A percentile compares a stretch with the other conserved stretches of the same genome.
Conservation (phyloP, 768 basidiomycete species). For the Lepiota brunneoincarnata region DNA sequence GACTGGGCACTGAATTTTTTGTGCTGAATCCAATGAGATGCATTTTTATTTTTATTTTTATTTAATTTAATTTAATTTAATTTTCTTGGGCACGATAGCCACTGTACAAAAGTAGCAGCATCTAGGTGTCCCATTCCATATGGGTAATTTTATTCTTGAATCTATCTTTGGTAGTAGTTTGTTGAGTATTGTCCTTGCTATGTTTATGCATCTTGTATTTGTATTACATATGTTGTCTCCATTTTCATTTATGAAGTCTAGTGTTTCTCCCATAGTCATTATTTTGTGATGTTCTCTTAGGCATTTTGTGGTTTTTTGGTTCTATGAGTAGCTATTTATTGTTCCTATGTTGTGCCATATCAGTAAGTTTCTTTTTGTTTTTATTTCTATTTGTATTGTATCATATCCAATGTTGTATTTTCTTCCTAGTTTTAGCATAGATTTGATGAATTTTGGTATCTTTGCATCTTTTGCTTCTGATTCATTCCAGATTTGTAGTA, state of each 20-base stretch:
- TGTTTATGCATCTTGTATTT: neutral
- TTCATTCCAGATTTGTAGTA: neutral
- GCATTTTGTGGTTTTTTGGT: neutral
- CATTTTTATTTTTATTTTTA: too few relatives aligned
- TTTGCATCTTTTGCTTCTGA: neutral
- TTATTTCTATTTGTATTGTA: neutral
- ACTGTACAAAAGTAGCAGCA: too few relatives aligned
- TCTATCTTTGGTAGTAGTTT: too few relatives aligned
- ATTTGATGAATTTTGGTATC: neutral
- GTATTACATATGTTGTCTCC: neutral
- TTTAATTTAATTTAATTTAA: too few relatives aligned
- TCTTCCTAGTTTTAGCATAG: neutral
- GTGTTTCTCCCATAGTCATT: neutral
- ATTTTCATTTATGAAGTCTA: neutral
- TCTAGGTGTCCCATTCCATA: too few relatives aligned
- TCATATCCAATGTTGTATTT: neutral
- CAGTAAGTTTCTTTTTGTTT: neutral
- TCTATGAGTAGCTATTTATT: neutral
- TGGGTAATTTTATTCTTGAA: neutral
- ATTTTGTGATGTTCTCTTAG: neutral
- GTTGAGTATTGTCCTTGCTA: neutral
- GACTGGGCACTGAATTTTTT: too few relatives aligned
- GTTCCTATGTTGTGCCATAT: neutral
- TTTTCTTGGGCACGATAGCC: too few relatives aligned
- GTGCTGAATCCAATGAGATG: too few relatives aligned